Evolutionary conservation across 768 basidiomycete species (phyloP), one percentile per base, ranked within the genome.

Genomic region (Sporobolomyces roseus): DNA sequence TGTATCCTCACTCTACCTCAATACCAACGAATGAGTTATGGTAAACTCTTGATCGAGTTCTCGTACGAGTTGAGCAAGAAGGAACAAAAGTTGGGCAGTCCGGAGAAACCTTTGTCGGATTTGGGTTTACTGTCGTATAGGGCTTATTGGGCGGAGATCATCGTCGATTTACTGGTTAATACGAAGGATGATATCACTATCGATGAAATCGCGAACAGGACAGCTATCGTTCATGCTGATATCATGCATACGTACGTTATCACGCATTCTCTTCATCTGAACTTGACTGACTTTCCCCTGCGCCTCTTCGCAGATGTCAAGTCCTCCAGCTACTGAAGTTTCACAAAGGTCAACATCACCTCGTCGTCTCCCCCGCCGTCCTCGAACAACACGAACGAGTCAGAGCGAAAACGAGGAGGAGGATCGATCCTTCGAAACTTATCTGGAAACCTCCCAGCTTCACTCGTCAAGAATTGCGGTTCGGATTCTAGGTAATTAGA

Each of bases 1-100:
- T 99, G 96, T 83, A 97, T 99, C 79, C 81, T 98, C 66, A 93
- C 96, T n/a, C 84, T 99, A 48, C 96, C 96, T 8, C 96, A 99
- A 77, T 91, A 98, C 77, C 96, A 99, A 79, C 88, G 94, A 38
- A 88, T 90, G 77, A 93, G 93, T 8, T 96, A 92, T 78, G 96
- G 96, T 65, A 91, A 91, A 78, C 81, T 97, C 32, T 82, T 99
- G 43, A 99, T 99, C 79, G 92, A 98, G 77, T 99, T 99, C 78
- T 94, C 92, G 2, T 99, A 98, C 81, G 93, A 97, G 76, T 85
- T 98, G 41, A 91, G 88, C 82, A 98, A 97, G 83, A 88, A 88
- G 75, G 96, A 99, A 78, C 87, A 87, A 64, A 97, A 94, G 78
- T 85, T 93, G 14, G 96, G 96, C 23, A 92, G 90, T 77, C 96